Base-by-base conservation (phyloP, 768 basidiomycete species). In the Dentipellis sp. region DNA sequence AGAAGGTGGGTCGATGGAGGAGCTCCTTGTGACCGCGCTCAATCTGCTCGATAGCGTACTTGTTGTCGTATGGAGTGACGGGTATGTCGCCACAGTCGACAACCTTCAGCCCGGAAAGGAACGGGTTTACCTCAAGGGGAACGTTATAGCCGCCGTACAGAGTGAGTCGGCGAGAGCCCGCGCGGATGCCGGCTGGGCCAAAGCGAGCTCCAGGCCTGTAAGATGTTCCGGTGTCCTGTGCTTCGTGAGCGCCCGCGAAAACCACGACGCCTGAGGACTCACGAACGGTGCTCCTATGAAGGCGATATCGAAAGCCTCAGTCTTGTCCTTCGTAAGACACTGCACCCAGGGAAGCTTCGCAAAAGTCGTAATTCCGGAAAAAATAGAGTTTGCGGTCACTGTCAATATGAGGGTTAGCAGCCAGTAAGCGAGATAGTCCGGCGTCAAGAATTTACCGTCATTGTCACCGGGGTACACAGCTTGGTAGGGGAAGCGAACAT, bases 151-250 rank as follows among this genome's bases (percentile, higher is more conserved):
- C 86, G 14, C 87, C 88, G 55, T 85, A 87, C 9, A 87, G 70
- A 9, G 86, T 86, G 62, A 88, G 68, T 21, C 89, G 79, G 58
- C 90, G 81, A 10, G 85, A 87, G 4, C 89, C 89, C 23, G 82
- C 80, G 46, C 91, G 81, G 61, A 93, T 89, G 11, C 87, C 91
- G 39, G 85, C 81, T 64, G 90, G 91, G 7, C 91, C 91, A 58
- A 93, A 93, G 12, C 91, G 80, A 35, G 91, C 91, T 38, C 91
- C 91, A 1, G 87, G 86, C 7, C 89, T 77, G 67, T 88, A 91
- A 49, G 85, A 85, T 5, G 87, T 86, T 0, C 80, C 82, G 21
- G 84, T 86, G 55, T 88, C 83, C 82, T 84, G 48, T 34, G 17
- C 21, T 46, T 17, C n/a, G 23, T 21, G 35, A 47, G 34, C 21